These are phyloP conservation scores for Rhizophagus clarus DNA, from an alignment of 192 early-diverging fungal species.

Conservation along the genomic window DNA sequence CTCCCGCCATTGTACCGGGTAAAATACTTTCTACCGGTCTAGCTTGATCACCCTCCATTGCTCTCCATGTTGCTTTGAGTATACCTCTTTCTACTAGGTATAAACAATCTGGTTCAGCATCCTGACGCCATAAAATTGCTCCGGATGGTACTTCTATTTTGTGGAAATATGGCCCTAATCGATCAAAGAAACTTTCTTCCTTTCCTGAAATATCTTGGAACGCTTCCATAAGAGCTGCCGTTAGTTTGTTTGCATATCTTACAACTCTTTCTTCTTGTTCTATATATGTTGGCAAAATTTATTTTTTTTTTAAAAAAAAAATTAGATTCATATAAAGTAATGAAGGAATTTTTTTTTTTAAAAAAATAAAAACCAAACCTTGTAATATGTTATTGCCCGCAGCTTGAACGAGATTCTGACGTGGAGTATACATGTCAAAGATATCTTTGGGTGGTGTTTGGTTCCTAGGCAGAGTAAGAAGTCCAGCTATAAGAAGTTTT, in stretches of 20 bases:
- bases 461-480: not conserved
- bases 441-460: conserved; percentile 24
- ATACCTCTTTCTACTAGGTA: conserved; percentile 79
- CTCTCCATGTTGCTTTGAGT: conserved; percentile 47
- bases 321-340: not conserved
- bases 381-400: conserved; percentile 3
- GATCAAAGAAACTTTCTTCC: conserved; percentile 56
- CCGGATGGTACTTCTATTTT: conserved; percentile 55
- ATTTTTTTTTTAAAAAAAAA: not conserved
- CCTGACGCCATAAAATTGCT: conserved; percentile 69
- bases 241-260: conserved; percentile 51
- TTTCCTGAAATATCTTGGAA: conserved; percentile 63
- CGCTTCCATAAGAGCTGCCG: conserved; percentile 60
- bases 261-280: conserved; percentile 3
- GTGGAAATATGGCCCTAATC: conserved; percentile 67
- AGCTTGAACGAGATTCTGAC: conserved; percentile 21
- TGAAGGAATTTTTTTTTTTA: not conserved
- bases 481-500: not conserved
- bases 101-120: conserved; percentile 58
- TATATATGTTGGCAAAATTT: not conserved
- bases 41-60: conserved; percentile 43
- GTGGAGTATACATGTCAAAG: not conserved
- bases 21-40: conserved; percentile 77
- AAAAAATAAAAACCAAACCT: not conserved
- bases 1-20: conserved; percentile 90